phyloP scores from a whole-genome alignment of 768 basidiomycete genomes.

The Suillus americanus region DNA sequence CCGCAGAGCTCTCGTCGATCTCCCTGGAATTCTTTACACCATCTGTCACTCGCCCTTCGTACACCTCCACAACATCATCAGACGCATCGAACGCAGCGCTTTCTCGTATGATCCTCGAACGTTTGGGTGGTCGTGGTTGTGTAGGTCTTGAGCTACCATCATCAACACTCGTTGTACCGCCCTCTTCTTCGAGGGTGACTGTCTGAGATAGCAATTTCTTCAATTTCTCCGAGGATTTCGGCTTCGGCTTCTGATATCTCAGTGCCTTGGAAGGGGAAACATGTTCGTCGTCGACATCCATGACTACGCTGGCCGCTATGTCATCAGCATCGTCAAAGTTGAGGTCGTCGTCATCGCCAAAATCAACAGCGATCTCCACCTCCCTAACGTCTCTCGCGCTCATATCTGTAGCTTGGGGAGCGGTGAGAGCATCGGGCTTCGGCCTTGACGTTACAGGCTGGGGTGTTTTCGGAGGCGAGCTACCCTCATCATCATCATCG shows the following conservation, averaged over 20 bases:
- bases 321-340: slow-evolving; percentile 11
- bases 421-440: slow-evolving; percentile 6
- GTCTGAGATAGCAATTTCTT: neutral
- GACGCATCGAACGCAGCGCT: neutral
- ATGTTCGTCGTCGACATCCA: slow-evolving; percentile 10
- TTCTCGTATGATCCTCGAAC: too few species aligned
- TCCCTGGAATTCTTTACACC: neutral
- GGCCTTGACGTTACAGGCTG: slow-evolving; percentile 5
- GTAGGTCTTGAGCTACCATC: neutral
- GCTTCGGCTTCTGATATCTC: slow-evolving; percentile 2
- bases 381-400: slow-evolving; percentile 23
- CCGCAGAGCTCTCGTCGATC: neutral
- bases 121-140: neutral
- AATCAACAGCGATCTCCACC: slow-evolving; percentile 24
- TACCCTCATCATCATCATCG: slow-evolving; percentile 8
- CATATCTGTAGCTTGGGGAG: slow-evolving; percentile 15
- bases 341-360: slow-evolving; percentile 14
- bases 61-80: neutral
- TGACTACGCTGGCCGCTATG: neutral
- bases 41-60: neutral
- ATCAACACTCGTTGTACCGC: neutral
- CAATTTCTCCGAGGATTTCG: neutral
- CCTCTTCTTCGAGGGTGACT: neutral
- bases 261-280: neutral
- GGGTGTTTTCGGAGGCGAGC: slow-evolving; percentile 11